Conservation (phyloP, 1,139 yeast species). For the Eremothecium gossypii region DNA sequence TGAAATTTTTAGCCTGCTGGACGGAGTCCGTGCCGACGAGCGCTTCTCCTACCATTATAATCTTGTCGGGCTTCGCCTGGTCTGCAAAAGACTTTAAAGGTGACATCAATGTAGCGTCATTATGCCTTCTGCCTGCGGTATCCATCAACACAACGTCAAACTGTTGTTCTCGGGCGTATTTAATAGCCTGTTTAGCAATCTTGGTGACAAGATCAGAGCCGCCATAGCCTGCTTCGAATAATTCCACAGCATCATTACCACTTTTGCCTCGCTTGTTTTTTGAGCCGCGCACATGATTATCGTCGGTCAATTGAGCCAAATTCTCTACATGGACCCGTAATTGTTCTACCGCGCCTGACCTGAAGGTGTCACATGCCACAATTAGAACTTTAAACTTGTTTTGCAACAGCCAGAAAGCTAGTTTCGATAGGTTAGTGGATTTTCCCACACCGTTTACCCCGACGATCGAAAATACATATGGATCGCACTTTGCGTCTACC, state of each 20-base stretch:
- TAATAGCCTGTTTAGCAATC: constrained; percentile 90
- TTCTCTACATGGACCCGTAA: constrained; percentile 87
- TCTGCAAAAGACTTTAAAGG: constrained; percentile 92
- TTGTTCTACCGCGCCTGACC: constrained; percentile 98
- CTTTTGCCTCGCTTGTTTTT: constrained; percentile 28
- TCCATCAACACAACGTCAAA: constrained; percentile 89
- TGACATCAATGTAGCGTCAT: constrained; percentile 91
- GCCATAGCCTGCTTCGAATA: constrained; percentile 93
- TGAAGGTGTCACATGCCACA: constrained; percentile 95
- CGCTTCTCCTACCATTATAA: constrained; percentile 98
- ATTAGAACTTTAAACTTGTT: constrained; percentile 79
- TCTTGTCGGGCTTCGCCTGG: constrained; percentile 91
- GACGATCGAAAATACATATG: constrained; percentile 91
- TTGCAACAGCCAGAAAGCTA: constrained; percentile 92
- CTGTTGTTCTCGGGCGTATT: constrained; percentile 52
- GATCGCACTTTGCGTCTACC: constrained; percentile 36
- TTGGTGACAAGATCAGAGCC: constrained; percentile 89
- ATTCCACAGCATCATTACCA: constrained; percentile 53
- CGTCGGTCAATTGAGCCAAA: constrained; percentile 51
- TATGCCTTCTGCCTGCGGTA: constrained; percentile 96
- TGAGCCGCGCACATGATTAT: constrained; percentile 29
- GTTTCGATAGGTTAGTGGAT: constrained; percentile 86
- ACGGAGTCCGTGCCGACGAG: constrained; percentile 96
- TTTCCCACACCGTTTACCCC: constrained; percentile 99
- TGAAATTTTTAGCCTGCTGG: constrained; percentile 87